phyloP scores from a whole-genome alignment of 768 basidiomycete genomes.

The Boletus subparvulus region DNA sequence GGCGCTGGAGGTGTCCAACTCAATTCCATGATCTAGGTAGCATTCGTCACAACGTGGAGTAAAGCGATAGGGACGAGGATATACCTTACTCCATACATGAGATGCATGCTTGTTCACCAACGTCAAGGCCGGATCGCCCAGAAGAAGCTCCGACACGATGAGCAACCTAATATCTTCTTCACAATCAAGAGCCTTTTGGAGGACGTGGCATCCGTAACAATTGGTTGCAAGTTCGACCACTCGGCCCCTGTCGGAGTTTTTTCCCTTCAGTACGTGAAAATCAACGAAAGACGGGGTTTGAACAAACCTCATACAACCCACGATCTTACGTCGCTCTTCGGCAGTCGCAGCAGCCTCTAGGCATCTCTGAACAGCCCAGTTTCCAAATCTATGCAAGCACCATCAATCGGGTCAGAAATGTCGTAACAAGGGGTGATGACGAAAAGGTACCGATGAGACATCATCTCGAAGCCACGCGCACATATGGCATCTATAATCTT shows the following conservation, averaged over 20 bases:
- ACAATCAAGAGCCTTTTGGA: slow-evolving; percentile 88
- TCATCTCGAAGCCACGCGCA: slow-evolving; percentile 84
- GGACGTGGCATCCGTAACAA: slow-evolving; percentile 86
- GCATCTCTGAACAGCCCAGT: slow-evolving; percentile 89
- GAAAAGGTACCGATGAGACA: slow-evolving; percentile 69
- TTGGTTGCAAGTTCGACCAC: slow-evolving; percentile 87
- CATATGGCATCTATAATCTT: slow-evolving; percentile 90
- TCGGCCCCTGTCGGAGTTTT: slow-evolving; percentile 52
- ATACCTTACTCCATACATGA: slow-evolving; percentile 89
- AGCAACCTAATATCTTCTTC: slow-evolving; percentile 82
- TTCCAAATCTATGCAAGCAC: slow-evolving; percentile 65
- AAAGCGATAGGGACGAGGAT: background rate
- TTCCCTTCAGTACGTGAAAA: slow-evolving; percentile 6
- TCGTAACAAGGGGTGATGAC: background rate
- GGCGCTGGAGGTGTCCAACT: slow-evolving; percentile 86
- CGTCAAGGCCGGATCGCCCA: slow-evolving; percentile 82
- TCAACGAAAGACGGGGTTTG: background rate
- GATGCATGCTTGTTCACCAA: slow-evolving; percentile 89
- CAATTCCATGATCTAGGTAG: slow-evolving; percentile 77
- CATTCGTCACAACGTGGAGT: slow-evolving; percentile 6
- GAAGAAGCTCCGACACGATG: slow-evolving; percentile 81
- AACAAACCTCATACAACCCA: slow-evolving; percentile 78
- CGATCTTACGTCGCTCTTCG: slow-evolving; percentile 79
- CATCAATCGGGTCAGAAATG: slow-evolving; percentile 5
- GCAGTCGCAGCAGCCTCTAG: slow-evolving; percentile 73